These are phyloP conservation scores for Globisporangium orthogonon DNA, from an alignment of 352 stramenopile species.

Conservation along the genomic window DNA sequence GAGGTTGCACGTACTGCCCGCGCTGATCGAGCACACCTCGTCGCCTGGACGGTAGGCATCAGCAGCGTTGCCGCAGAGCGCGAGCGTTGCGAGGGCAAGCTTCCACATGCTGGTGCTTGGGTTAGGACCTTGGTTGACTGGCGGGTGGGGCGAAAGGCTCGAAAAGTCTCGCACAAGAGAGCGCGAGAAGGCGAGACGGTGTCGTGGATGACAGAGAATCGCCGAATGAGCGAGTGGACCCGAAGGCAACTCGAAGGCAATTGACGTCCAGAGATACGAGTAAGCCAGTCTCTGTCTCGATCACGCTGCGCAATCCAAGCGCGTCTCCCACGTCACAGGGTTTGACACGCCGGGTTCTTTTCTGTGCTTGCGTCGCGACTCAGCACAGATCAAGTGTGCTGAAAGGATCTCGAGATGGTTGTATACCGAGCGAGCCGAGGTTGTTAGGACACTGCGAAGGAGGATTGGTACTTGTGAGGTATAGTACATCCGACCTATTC, in stretches of 20 bases:
- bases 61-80: constrained; percentile 11
- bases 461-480: too few relatives aligned
- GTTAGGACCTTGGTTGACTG: not conserved
- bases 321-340: not conserved
- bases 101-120: constrained; percentile 22
- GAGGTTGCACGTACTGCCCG: constrained; percentile 38
- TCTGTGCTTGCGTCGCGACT: not conserved
- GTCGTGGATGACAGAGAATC: not conserved
- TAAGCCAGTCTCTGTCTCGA: not conserved
- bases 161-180: not conserved
- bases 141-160: not conserved
- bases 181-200: not conserved
- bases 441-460: too few relatives aligned
- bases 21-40: constrained; percentile 46
- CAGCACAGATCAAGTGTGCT: not conserved
- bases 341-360: not conserved
- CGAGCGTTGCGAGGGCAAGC: constrained; percentile 19
- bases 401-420: too few relatives aligned
- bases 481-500: too few relatives aligned
- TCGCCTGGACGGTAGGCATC: constrained; percentile 32
- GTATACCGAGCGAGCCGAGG: too few relatives aligned
- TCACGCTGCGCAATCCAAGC: not conserved
- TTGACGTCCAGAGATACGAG: too few relatives aligned
- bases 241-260: not conserved
- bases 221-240: not conserved